Evolutionary conservation across 2,329 filamentous ascomycete genomes (phyloP), one percentile per base, ranked within the genome.

Genomic region (Cucurbitaria berberidis): DNA sequence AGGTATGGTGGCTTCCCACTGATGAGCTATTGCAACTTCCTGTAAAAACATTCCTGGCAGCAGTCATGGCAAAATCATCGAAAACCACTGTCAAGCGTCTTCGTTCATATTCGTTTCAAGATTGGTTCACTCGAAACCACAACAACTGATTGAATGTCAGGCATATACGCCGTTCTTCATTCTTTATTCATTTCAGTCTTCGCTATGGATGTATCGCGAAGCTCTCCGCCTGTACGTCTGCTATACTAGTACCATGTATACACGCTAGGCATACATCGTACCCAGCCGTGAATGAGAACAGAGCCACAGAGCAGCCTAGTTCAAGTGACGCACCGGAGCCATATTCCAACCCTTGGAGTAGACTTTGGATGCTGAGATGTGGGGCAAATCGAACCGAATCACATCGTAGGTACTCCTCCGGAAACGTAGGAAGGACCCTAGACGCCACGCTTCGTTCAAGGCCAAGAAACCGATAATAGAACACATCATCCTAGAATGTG

Each of bases 391-490:
- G 30, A 34, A 34, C 15, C 30, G 30, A 16, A n/a, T 16, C 30
- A 5, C 5, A 5, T 34, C 30, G 30, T n/a, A 34, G 13, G 30
- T 34, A 34, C 13, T 34, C 30, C 15, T n/a, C n/a, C n/a, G n/a
- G n/a, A n/a, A n/a, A n/a, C n/a, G n/a, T n/a, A 34, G 30, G 24
- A 16, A 44, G 11, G 11, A 52, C 36, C 45, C 53, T 35, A 21
- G 60, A 63, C 55, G 54, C 58, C 58, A 41, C 49, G 58, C 60
- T 61, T 44, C 42, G 55, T 53, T 56, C 36, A 51, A 54, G 48
- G 45, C 47, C 44, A 57, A 40, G 22, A 50, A 49, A 24, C 30
- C 41, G 41, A 56, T 21, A 40, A 24, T 34, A 55, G 24, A 34
- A 47, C 45, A 57, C 27, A 53, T 22, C 13, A 6, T n/a, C 16